A percentile compares a stretch with the other conserved stretches of the same genome.
phyloP scores from a whole-genome alignment of 2,329 filamentous ascomycete species.

The Metarhizium album region DNA sequence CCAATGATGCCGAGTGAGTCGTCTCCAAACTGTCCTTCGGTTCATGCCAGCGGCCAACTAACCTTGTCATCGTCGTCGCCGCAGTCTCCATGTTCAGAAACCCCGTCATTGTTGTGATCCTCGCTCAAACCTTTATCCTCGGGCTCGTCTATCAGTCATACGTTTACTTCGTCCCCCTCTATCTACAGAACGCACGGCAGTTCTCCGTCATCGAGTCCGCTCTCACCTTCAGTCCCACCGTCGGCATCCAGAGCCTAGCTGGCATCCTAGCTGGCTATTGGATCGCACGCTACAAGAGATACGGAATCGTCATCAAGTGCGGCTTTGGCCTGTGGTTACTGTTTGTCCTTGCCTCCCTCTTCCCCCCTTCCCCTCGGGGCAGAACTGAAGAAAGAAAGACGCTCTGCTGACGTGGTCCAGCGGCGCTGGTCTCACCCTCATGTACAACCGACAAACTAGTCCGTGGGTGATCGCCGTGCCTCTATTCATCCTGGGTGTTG shows the following conservation, averaged over 20 bases:
- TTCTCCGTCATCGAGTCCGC: constrained; percentile 19
- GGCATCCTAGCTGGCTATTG: constrained; percentile 42
- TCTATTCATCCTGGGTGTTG: no score
- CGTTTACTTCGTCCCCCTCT: constrained; percentile 51
- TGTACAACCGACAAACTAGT: no score
- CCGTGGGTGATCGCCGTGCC: no score
- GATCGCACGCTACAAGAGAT: constrained; percentile 44
- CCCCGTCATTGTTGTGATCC: constrained; percentile 39
- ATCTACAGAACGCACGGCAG: constrained; percentile 44
- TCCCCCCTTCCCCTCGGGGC: no score
- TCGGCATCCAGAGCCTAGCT: no score
- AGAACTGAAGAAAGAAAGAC: no score
- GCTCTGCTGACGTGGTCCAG: no score
- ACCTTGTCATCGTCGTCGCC: no score
- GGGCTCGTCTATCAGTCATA: constrained; percentile 48
- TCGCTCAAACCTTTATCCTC: constrained; percentile 48
- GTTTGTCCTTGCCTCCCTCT: constrained; percentile 13
- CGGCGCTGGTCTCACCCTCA: no score
- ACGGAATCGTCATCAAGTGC: constrained; percentile 45
- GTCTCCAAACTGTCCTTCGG: no score
- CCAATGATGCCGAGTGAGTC: constrained; percentile 56
- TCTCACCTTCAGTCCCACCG: no score
- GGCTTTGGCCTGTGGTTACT: constrained; percentile 25
- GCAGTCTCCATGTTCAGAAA: constrained; percentile 43
- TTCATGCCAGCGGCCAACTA: no score